A percentile compares a stretch with the other conserved stretches of the same genome.
phyloP scores from a whole-genome alignment of 2,329 filamentous ascomycete genomes.

The Fusarium sp. region DNA sequence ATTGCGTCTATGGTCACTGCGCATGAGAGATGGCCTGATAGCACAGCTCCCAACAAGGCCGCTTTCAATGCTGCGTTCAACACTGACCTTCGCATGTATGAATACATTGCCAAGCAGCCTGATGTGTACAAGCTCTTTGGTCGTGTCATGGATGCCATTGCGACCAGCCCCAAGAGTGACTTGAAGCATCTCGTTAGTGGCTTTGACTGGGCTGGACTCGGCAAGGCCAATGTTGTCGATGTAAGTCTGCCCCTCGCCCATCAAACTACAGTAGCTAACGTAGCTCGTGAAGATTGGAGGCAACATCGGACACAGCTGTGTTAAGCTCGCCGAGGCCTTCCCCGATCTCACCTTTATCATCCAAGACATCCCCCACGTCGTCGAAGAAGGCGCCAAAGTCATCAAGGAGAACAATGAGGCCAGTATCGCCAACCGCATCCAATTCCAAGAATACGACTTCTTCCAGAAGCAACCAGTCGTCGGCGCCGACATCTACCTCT shows the following conservation, averaged over 20 bases:
- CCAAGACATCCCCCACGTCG: not conserved
- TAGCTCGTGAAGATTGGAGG: not conserved
- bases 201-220: not conserved
- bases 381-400: not conserved
- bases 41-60: not conserved
- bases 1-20: not conserved
- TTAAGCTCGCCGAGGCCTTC: not conserved
- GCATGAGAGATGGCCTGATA: not conserved
- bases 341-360: not conserved
- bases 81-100: not conserved
- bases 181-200: not conserved
- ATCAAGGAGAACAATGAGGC: not conserved
- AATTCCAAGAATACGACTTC: not conserved
- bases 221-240: not conserved
- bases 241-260: accelerated
- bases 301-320: not conserved
- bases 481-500: not conserved
- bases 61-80: not conserved
- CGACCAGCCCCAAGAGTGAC: not conserved
- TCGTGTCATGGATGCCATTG: not conserved
- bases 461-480: not conserved
- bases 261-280: accelerated
- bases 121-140: not conserved
- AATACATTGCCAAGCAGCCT: not conserved
- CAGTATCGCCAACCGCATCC: not conserved